A percentile compares a stretch with the other conserved stretches of the same genome.
These are phyloP conservation scores for Taphrina confusa DNA, from an alignment of 1,139 yeast species.

Conservation along the genomic window DNA sequence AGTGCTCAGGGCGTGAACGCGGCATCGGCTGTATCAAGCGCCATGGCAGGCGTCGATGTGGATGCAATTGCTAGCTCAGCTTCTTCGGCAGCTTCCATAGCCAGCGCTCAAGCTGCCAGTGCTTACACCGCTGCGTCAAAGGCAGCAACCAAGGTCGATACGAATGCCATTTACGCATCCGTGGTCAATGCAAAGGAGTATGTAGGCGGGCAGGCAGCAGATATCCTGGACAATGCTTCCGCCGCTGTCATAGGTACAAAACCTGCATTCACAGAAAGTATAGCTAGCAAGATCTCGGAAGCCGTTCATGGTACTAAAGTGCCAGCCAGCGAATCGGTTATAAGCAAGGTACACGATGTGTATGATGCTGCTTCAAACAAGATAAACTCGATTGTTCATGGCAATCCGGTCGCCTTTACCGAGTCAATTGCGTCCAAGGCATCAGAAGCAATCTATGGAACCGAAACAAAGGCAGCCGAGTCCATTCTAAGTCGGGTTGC, in stretches of 20 bases:
- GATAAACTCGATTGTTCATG: slow-evolving; percentile 17
- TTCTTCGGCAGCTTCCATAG: slow-evolving; percentile 16
- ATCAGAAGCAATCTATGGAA: slow-evolving; percentile 22
- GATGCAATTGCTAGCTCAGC: slow-evolving; percentile 27
- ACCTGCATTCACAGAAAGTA: slow-evolving; percentile 18
- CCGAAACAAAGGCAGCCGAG: slow-evolving; percentile 19
- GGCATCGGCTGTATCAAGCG: slow-evolving; percentile 20
- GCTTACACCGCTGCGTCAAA: slow-evolving; percentile 20
- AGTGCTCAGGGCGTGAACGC: slow-evolving; percentile 15
- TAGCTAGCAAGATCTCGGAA: slow-evolving; percentile 25
- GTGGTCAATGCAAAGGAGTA: background rate
- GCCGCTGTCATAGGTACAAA: slow-evolving; percentile 22
- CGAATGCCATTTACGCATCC: slow-evolving; percentile 16
- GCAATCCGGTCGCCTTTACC: slow-evolving; percentile 26
- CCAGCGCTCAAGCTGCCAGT: slow-evolving; percentile 30
- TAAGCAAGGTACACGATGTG: slow-evolving; percentile 3
- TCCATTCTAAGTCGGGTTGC: background rate
- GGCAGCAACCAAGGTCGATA: slow-evolving; percentile 7
- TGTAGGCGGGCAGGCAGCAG: slow-evolving; percentile 17
- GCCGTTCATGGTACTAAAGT: slow-evolving; percentile 21
- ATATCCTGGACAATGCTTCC: slow-evolving; percentile 19
- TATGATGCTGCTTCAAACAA: slow-evolving; percentile 14
- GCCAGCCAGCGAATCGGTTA: slow-evolving; percentile 5
- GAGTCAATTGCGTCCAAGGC: slow-evolving; percentile 23
- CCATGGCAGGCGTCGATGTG: slow-evolving; percentile 15